phyloP scores from a whole-genome alignment of 2,329 filamentous ascomycete species.

The Dothideomycetidae sp. region DNA sequence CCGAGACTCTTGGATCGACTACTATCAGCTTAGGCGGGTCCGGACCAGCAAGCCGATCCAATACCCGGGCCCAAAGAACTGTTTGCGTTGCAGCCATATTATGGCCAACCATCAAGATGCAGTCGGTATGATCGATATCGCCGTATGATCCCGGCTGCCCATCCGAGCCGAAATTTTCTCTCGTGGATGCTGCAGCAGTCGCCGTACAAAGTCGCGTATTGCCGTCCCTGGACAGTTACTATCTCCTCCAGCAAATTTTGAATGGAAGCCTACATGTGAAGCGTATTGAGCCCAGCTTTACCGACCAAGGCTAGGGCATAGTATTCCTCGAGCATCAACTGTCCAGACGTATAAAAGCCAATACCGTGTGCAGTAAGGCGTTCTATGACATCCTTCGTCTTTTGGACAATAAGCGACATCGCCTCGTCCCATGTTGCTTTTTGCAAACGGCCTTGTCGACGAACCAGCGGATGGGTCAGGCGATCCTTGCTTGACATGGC shows the following conservation, averaged over 20 bases:
- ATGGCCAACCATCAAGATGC: too few species aligned
- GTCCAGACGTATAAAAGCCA: slow-evolving; percentile 27
- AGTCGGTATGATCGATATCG: too few species aligned
- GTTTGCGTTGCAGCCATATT: too few species aligned
- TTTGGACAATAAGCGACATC: slow-evolving; percentile 24
- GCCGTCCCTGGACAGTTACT: slow-evolving; percentile 21
- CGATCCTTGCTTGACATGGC: too few species aligned
- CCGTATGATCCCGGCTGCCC: too few species aligned
- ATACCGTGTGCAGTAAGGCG: slow-evolving; percentile 26
- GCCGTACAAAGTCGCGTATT: slow-evolving; percentile 28
- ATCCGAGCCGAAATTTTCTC: too few species aligned
- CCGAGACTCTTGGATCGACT: slow-evolving; percentile 22
- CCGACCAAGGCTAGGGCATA: slow-evolving; percentile 27
- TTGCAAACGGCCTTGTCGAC: slow-evolving; percentile 23
- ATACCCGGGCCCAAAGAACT: too few species aligned
- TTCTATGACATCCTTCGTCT: slow-evolving; percentile 19
- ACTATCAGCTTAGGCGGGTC: too few species aligned
- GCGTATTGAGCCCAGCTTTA: slow-evolving; percentile 25
- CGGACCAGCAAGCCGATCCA: too few species aligned
- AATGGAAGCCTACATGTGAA: slow-evolving; percentile 22
- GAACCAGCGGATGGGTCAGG: slow-evolving; percentile 22
- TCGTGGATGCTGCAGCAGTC: too few species aligned
- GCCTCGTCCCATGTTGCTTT: slow-evolving; percentile 26
- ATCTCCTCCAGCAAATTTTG: neutral
- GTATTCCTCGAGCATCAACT: slow-evolving; percentile 28